Evolutionary conservation across 2,329 filamentous ascomycete genomes (phyloP).

Genomic region (Fusarium torulosum): DNA sequence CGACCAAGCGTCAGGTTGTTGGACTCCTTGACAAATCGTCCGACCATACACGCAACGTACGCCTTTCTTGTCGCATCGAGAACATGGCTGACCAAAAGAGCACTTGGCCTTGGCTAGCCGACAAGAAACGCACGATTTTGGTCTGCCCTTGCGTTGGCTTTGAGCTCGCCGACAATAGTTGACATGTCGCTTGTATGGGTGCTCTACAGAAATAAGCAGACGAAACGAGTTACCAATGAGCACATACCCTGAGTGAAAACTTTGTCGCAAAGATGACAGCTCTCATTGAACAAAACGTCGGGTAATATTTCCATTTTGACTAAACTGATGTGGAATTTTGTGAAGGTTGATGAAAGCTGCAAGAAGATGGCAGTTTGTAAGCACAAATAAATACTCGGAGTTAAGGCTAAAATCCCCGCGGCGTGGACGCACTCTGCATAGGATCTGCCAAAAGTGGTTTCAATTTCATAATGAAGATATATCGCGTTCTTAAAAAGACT

Average conservation of each 20-base stretch:
- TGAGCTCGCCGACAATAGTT: slow-evolving; percentile 47
- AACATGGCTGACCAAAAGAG: slow-evolving; percentile 42
- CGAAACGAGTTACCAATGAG: neutral
- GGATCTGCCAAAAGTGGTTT: neutral
- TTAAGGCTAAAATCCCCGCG: slow-evolving; percentile 27
- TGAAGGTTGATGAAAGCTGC: neutral
- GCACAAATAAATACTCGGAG: slow-evolving; percentile 15
- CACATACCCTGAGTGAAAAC: slow-evolving; percentile 39
- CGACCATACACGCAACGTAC: slow-evolving; percentile 34
- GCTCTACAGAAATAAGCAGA: slow-evolving; percentile 17
- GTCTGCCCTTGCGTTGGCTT: slow-evolving; percentile 42
- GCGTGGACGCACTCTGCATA: too few species aligned
- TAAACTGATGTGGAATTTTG: fast-evolving
- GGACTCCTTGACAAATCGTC: neutral
- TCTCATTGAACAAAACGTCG: neutral
- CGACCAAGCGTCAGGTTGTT: neutral
- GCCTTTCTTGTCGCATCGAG: slow-evolving; percentile 30
- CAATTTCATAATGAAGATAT: too few species aligned
- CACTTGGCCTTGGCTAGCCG: slow-evolving; percentile 45
- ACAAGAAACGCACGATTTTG: slow-evolving; percentile 42
- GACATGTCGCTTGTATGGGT: slow-evolving; percentile 44
- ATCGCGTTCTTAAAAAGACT: neutral
- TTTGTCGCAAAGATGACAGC: slow-evolving; percentile 41
- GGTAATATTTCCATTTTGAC: neutral
- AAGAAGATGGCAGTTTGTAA: neutral